phyloP scores from a whole-genome alignment of 352 stramenopile genomes.

The Thalassiosira hispida region DNA sequence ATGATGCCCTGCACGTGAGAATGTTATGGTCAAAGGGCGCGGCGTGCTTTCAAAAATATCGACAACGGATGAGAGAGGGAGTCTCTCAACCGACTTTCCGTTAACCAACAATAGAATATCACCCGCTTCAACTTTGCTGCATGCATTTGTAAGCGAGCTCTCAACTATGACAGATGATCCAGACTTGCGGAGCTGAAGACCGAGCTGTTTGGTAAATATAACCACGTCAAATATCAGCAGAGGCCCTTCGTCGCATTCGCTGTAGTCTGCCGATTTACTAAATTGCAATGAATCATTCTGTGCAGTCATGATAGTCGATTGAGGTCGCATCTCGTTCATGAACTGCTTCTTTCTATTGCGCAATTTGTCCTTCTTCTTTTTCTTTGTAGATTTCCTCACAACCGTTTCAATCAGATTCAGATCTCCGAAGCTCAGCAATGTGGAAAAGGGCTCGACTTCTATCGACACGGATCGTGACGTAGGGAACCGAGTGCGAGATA shows the following conservation, averaged over 20 bases:
- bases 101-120: conserved; percentile 44
- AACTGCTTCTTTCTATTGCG: conserved; percentile 31
- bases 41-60: conserved; percentile 40
- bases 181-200: conserved; percentile 47
- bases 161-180: conserved; percentile 46
- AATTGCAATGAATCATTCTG: conserved; percentile 22
- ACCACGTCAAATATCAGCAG: conserved; percentile 44
- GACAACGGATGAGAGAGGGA: conserved; percentile 39
- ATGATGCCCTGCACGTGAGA: conserved; percentile 10
- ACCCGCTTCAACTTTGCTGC: conserved; percentile 36
- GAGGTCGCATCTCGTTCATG: conserved; percentile 2
- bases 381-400: conserved; percentile 38
- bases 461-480: conserved; percentile 65
- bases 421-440: conserved; percentile 77
- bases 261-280: conserved; percentile 30
- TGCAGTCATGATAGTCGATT: conserved; percentile 3
- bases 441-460: conserved; percentile 77
- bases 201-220: conserved; percentile 47
- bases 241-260: conserved; percentile 8
- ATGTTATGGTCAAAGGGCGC: conserved; percentile 43
- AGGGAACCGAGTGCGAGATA: conserved; percentile 53
- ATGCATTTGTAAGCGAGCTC: conserved; percentile 9
- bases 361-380: conserved; percentile 22
- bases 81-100: conserved; percentile 30
- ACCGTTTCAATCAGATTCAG: conserved; percentile 74